A percentile compares a stretch with the other conserved stretches of the same genome.
Conservation (phyloP, 2,329 filamentous ascomycete species). For the Didymella segeticola region DNA sequence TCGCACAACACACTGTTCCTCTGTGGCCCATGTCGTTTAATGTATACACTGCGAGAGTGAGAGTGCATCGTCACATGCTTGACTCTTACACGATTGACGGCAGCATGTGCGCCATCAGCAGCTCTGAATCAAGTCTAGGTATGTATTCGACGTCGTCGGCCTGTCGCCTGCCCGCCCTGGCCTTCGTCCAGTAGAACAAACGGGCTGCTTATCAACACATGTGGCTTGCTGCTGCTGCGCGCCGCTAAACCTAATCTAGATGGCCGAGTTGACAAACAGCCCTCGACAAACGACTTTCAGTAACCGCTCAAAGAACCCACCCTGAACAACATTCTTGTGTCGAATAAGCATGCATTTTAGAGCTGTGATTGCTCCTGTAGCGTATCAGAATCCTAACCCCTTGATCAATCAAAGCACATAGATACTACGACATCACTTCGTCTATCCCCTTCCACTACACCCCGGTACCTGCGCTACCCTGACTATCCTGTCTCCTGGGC, state of each 20-base stretch:
- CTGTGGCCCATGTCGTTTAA: too few relatives aligned
- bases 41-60: too few relatives aligned
- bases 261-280: too few relatives aligned
- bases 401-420: too few relatives aligned
- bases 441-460: too few relatives aligned
- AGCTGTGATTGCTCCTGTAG: too few relatives aligned
- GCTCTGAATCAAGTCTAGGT: not conserved
- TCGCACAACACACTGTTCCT: not conserved
- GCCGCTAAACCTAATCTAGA: not conserved
- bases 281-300: not conserved
- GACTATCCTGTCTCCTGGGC: conserved; percentile 35
- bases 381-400: too few relatives aligned
- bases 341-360: too few relatives aligned
- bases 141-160: not conserved
- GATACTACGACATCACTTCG: too few relatives aligned
- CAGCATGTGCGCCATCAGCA: not conserved
- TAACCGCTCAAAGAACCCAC: not conserved
- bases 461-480: conserved; percentile 21
- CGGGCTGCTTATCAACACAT: conserved; percentile 9
- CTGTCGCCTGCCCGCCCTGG: too few relatives aligned
- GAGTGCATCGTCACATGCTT: too few relatives aligned
- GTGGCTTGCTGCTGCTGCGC: conserved; percentile 8
- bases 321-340: too few relatives aligned
- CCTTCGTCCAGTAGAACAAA: not conserved
- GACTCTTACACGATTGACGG: not conserved